Base-by-base conservation (phyloP, 1,139 yeast species). In the Blastobotrys capitulatus region DNA sequence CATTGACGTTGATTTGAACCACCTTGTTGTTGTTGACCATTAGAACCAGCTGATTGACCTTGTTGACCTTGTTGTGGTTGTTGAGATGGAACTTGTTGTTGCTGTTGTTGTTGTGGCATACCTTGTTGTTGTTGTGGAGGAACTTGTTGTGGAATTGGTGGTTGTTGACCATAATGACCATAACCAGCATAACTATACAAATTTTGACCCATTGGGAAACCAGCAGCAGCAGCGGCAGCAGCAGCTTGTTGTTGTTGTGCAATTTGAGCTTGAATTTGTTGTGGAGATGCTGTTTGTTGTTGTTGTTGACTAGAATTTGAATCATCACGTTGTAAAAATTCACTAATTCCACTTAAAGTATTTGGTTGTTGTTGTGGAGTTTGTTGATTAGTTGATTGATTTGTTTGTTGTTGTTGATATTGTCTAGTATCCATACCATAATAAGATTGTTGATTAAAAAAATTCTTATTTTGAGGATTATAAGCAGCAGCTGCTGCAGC, bases 1-100 rank as follows among this genome's bases (percentile, higher is more conserved):
- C 65, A 82, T 90, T 59, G 97, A 96, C 52, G 80, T 80, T 68
- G 86, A 86, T 69, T 7, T 22, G 4, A 7, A 22, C 25, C 25
- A 22, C 25, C 25, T 38, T 47, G 50, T 26, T 32, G 44, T 38
- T 47, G 50, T 26, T 32, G 44, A 31, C 39, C 47, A 19, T 25
- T 36, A 31, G 38, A 46, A 37, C 43, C 50, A 25, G 42, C 7
- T 19, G 34, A 35, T 42, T 44, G 49, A 16, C 44, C 51, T 31
- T 51, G 49, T 19, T 25, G 7, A 18, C 31, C 42, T 16, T 19
- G 42, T 39, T 44, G 48, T 26, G 36, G 41, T 26, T n/a, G 48
- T 32, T 38, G 51, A 12, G 18, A 27, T 42, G 31, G 47, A 31
- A 34, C 44, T 12, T 6, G 19, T 25, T 45, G 48, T 15, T 26